These are phyloP conservation scores for Vitis hybrid DNA, from an alignment of 177 flowering plant species.

Conservation along the genomic window DNA sequence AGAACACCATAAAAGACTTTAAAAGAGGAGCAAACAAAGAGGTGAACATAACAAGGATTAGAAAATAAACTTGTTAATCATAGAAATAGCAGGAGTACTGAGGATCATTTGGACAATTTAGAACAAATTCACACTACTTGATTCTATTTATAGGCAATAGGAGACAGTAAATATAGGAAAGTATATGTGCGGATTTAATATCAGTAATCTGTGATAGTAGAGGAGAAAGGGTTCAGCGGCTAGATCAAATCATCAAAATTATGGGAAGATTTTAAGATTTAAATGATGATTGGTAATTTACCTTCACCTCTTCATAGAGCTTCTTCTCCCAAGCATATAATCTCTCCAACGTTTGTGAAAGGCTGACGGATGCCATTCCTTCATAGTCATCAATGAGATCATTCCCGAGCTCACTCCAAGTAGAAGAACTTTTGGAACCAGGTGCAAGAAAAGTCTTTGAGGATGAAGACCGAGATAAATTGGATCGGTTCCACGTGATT, in stretches of 20 bases:
- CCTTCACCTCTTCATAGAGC: conserved; percentile 74
- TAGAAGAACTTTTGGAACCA: conserved; percentile 41
- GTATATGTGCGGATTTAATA: neutral
- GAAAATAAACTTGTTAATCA: too few species aligned
- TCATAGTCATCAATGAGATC: conserved; percentile 55
- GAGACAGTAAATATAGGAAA: too few species aligned
- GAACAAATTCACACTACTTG: too few species aligned
- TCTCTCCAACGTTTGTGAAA: conserved; percentile 53
- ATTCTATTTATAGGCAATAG: too few species aligned
- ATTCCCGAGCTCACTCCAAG: conserved; percentile 51
- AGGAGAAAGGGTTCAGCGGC: too few species aligned
- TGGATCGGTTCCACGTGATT: conserved; percentile 49
- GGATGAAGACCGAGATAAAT: conserved; percentile 55
- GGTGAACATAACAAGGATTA: too few species aligned
- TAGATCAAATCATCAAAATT: too few species aligned
- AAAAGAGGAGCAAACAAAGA: too few species aligned
- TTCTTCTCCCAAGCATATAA: conserved; percentile 75
- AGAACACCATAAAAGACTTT: too few species aligned
- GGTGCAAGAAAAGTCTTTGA: conserved; percentile 54
- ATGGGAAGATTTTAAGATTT: neutral
- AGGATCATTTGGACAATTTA: too few species aligned
- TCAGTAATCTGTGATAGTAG: neutral
- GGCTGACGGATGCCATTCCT: conserved; percentile 67
- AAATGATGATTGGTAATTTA: conserved; percentile 13
- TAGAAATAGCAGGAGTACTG: too few species aligned